Evolutionary conservation across 495 filamentous ascomycete genomes (phyloP), one percentile per base, ranked within the genome.

Genomic region (Echria macrotheca): DNA sequence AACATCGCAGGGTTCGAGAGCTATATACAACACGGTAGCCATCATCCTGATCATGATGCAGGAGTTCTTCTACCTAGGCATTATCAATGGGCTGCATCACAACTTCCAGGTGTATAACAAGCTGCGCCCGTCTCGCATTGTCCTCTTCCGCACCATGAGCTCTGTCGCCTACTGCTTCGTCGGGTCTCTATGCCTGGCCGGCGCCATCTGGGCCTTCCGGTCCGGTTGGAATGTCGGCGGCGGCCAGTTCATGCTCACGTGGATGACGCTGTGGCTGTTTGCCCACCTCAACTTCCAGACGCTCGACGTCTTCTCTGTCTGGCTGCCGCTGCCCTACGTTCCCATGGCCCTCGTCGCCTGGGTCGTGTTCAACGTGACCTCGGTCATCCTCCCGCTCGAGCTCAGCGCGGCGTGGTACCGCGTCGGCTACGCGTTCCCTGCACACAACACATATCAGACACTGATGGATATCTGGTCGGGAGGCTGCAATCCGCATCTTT

Each of bases 51-150:
- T 66, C 44, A 54, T 79, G 12, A 73, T 78, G 49, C 74, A 77
- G 42, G 69, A 77, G 45, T 80, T 80, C 60, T 78, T 79, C 64
- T 80, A 66, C 52, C 59, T 80, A 2, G 65, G 59, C 28, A 67
- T 59, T 10, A 59, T 69, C 48, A 71, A 69, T 39, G 53, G 66
- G 10, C 56, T 80, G 2, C 71, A 69, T 44, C 54, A 26, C 4
- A 56, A 68, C 39, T 74, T 73, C 58, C 68, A 72, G 10, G 57
- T 79, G 24, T 75, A 72, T 55, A 42, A 55, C 6, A 50, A 51
- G 6, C 36, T 75, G 11, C 37, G 55, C 10, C 63, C 71, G 0
- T 59, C 57, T 38, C 66, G 67, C 31, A 74, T 76, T 42, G 69
- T 69, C 37, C 26, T 68, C n/a, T 58, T 67, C 15, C 75, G 76